Conservation (phyloP, 2,329 filamentous ascomycete genomes). For the Verticillium dahliae region DNA sequence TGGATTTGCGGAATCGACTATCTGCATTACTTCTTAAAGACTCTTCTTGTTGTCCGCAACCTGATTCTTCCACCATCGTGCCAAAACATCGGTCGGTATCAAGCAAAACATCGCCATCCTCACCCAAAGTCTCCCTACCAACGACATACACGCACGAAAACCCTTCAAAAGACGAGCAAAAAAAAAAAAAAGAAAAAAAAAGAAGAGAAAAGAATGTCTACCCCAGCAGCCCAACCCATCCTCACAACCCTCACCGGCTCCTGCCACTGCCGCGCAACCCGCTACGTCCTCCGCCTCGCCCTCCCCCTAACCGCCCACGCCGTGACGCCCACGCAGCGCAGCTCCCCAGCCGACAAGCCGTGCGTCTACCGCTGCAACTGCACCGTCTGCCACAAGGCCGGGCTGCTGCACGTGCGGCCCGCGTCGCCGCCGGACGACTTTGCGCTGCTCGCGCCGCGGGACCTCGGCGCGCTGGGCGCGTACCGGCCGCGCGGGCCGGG, state of each 20-base stretch:
- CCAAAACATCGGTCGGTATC: no score
- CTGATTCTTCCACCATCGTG: no score
- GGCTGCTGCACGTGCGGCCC: conserved; percentile 37
- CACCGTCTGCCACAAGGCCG: conserved; percentile 39
- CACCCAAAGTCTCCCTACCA: no score
- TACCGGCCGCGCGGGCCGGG: conserved; percentile 23
- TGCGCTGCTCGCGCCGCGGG: conserved; percentile 33
- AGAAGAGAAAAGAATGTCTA: conserved; percentile 7
- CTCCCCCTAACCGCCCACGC: conserved; percentile 15
- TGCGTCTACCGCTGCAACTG: conserved; percentile 39
- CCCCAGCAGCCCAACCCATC: conserved; percentile 1
- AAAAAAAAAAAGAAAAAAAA: no score
- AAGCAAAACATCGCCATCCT: no score
- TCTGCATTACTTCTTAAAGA: no score
- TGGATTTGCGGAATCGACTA: no score
- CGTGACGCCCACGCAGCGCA: conserved; percentile 10
- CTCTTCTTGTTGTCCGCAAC: no score
- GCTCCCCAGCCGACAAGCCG: conserved; percentile 11
- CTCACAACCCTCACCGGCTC: conserved; percentile 28
- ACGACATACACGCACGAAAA: neutral
- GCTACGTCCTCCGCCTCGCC: conserved; percentile 35
- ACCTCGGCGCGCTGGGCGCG: conserved; percentile 29
- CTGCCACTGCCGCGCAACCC: conserved; percentile 37
- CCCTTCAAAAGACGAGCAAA: neutral
- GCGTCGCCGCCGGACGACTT: conserved; percentile 31